These are phyloP conservation scores for Selaginella tamariscina DNA, from an alignment of 75 land plant genomes.

Conservation along the genomic window DNA sequence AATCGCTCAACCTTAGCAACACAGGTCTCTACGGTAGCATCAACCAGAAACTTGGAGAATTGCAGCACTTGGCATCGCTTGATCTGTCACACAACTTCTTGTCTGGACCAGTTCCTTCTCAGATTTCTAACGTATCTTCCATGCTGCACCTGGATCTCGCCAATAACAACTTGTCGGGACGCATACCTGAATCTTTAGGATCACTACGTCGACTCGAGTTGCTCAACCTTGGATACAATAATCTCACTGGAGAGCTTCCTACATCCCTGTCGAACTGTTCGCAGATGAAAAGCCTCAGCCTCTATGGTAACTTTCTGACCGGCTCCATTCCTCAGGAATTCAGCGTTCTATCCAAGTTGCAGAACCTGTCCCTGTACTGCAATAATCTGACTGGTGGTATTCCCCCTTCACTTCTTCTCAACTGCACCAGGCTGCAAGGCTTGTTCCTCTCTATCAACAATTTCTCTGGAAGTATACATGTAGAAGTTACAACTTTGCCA, in stretches of 20 bases:
- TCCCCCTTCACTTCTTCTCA: too few relatives aligned
- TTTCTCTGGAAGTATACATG: too few relatives aligned
- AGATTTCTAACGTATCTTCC: constrained; percentile 3
- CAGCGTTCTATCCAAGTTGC: constrained; percentile 39
- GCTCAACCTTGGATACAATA: too few relatives aligned
- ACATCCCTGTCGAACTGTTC: too few relatives aligned
- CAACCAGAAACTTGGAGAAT: constrained; percentile 30
- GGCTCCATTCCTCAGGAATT: constrained; percentile 49
- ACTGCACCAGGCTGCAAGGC: constrained; percentile 5
- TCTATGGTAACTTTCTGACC: constrained; percentile 30
- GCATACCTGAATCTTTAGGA: too few relatives aligned
- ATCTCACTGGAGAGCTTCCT: too few relatives aligned
- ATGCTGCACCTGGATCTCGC: not conserved
- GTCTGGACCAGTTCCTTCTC: constrained; percentile 13
- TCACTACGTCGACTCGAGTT: too few relatives aligned
- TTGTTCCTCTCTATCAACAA: constrained; percentile 25
- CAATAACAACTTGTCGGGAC: too few relatives aligned
- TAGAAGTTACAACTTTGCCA: too few relatives aligned
- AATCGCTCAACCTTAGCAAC: too few relatives aligned
- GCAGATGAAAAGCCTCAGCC: too few relatives aligned
- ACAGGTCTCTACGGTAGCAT: constrained; percentile 33
- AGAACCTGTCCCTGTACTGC: constrained; percentile 15
- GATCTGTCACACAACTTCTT: not conserved
- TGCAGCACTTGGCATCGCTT: not conserved
- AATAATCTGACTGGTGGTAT: too few relatives aligned